These are phyloP conservation scores for Taxawa tesnikishii DNA, from an alignment of 2,329 filamentous ascomycete genomes.

Conservation along the genomic window DNA sequence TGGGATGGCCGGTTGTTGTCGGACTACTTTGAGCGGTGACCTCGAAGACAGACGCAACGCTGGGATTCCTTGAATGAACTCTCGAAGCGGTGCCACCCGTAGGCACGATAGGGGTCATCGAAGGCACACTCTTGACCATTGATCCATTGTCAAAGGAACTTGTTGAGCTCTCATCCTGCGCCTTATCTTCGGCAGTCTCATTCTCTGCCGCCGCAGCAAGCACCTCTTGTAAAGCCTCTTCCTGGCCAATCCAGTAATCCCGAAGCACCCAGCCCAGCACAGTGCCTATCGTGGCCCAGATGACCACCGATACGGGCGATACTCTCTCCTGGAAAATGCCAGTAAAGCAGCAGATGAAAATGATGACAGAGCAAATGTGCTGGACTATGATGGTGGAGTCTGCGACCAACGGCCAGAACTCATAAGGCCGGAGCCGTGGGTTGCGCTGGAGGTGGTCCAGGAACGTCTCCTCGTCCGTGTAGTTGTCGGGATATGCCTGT, in stretches of 20 bases:
- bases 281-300: slow-evolving; percentile 71
- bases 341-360: slow-evolving; percentile 89
- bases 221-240: slow-evolving; percentile 36
- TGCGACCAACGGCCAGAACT: slow-evolving; percentile 93
- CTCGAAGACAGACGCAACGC: slow-evolving; percentile 38
- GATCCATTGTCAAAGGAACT: background rate
- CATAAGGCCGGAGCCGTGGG: slow-evolving; percentile 83
- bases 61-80: slow-evolving; percentile 39
- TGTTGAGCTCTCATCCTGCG: background rate
- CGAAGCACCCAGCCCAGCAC: slow-evolving; percentile 81
- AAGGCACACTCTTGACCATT: background rate
- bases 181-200: background rate
- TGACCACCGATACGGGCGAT: slow-evolving; percentile 80
- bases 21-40: slow-evolving; percentile 12
- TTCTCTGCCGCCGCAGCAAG: background rate
- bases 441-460: slow-evolving; percentile 93
- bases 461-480: slow-evolving; percentile 93
- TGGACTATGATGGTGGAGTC: slow-evolving; percentile 96
- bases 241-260: slow-evolving; percentile 78
- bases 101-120: background rate
- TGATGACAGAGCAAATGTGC: slow-evolving; percentile 86
- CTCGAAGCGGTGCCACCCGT: background rate
- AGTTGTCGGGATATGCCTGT: slow-evolving; percentile 96
- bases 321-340: slow-evolving; percentile 79
- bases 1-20: slow-evolving; percentile 10